A percentile compares a stretch with the other conserved stretches of the same genome.
Evolutionary conservation across 108 stramenopile genomes (phyloP).

Genomic region (Nitzschia inconspicua): DNA sequence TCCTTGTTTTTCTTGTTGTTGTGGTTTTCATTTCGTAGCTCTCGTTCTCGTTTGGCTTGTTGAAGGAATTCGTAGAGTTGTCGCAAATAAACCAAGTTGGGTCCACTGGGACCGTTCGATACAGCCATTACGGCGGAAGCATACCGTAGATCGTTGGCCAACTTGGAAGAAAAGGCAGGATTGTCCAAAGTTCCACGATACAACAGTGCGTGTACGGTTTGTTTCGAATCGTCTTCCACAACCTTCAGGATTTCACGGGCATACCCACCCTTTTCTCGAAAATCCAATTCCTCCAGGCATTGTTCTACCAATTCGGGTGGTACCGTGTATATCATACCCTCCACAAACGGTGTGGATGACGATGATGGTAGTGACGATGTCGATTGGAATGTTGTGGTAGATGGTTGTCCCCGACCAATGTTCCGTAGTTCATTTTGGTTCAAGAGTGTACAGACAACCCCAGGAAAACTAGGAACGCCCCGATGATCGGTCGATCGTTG

Average conservation of each 20-base stretch:
- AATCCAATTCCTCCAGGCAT: conserved; percentile 83
- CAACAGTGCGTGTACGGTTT: conserved; percentile 59
- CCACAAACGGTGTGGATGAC: conserved; percentile 27
- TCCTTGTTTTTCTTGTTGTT: not conserved
- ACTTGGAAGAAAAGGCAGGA: conserved; percentile 80
- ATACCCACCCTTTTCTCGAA: conserved; percentile 86
- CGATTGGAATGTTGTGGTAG: too few species aligned
- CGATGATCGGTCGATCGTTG: conserved; percentile 87
- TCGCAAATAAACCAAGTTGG: conserved; percentile 60
- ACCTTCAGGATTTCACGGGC: conserved; percentile 79
- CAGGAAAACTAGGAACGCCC: conserved; percentile 62
- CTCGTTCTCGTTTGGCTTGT: too few species aligned
- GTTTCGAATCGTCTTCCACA: conserved; percentile 62
- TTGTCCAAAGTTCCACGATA: conserved; percentile 83
- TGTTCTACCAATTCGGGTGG: conserved; percentile 61
- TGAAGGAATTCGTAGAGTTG: conserved; percentile 56
- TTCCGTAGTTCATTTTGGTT: conserved; percentile 55
- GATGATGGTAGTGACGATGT: too few species aligned
- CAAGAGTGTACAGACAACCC: conserved; percentile 84
- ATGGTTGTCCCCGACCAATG: conserved; percentile 11
- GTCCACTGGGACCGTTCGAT: conserved; percentile 55
- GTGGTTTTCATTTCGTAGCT: conserved; percentile 21
- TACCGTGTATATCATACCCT: conserved; percentile 71
- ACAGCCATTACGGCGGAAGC: conserved; percentile 75
- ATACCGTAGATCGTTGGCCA: conserved; percentile 50